phyloP scores from a whole-genome alignment of 129 eudicot genomes.

The Flaveria robusta region DNA sequence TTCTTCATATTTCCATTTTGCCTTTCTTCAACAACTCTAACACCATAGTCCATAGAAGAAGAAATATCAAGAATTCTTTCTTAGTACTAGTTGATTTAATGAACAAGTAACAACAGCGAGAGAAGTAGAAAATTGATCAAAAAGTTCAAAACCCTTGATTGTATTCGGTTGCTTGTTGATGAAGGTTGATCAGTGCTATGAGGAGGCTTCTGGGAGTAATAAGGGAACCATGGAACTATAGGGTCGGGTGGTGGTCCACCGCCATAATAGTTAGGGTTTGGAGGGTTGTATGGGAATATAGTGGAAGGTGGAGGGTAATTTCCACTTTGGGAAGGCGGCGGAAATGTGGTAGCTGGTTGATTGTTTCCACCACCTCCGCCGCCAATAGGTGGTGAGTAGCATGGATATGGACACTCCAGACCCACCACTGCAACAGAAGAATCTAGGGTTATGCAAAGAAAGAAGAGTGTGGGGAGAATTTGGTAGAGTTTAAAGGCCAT shows the following conservation, averaged over 20 bases:
- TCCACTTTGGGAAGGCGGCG: constrained; percentile 42
- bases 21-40: constrained; percentile 17
- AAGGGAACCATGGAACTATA: constrained; percentile 74
- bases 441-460: constrained; percentile 30
- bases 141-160: constrained; percentile 18
- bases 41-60: constrained; percentile 22
- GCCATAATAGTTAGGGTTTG: constrained; percentile 41
- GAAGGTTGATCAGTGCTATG: constrained; percentile 47
- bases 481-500: constrained; percentile 44
- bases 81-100: constrained; percentile 1
- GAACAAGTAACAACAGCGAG: constrained; percentile 28
- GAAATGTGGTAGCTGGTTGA: constrained; percentile 44
- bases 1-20: constrained; percentile 11
- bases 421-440: constrained; percentile 31
- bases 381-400: constrained; percentile 65
- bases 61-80: not conserved
- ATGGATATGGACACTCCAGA: constrained; percentile 74
- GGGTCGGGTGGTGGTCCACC: constrained; percentile 63
- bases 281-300: constrained; percentile 46
- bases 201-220: constrained; percentile 64
- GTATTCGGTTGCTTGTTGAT: constrained; percentile 33
- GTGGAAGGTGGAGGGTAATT: constrained; percentile 42
- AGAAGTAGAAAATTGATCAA: constrained; percentile 31
- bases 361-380: constrained; percentile 36
- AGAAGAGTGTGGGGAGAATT: constrained; percentile 39